These are phyloP conservation scores for Chlorella sp. DNA, from an alignment of 139 green algal species.

Conservation along the genomic window DNA sequence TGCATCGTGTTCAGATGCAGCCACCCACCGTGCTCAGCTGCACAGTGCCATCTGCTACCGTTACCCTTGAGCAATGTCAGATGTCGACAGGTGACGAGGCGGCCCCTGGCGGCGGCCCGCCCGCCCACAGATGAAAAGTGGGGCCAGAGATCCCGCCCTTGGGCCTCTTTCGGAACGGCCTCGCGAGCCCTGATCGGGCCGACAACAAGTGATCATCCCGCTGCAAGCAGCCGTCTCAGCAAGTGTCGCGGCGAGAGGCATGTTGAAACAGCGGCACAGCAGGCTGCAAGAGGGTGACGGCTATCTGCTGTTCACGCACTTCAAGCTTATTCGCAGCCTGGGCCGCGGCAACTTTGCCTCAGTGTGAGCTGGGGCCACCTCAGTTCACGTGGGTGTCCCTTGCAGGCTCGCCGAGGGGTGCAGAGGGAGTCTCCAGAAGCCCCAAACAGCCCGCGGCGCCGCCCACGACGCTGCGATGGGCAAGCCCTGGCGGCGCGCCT, in stretches of 20 bases:
- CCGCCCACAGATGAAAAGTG: too few species aligned
- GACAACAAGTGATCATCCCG: too few species aligned
- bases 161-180: too few species aligned
- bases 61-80: too few species aligned
- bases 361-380: constrained; percentile 4
- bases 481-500: neutral
- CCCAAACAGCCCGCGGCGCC: neutral
- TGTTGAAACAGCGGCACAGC: neutral
- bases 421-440: neutral
- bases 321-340: neutral
- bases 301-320: neutral
- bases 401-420: neutral
- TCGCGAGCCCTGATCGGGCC: too few species aligned
- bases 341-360: constrained; percentile 14
- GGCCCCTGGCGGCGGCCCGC: too few species aligned
- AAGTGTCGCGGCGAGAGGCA: neutral
- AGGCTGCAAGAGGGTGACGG: neutral
- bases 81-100: too few species aligned
- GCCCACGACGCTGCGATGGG: neutral
- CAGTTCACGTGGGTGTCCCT: neutral
- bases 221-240: too few species aligned
- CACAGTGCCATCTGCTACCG: too few species aligned
- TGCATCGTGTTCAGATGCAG: too few species aligned
- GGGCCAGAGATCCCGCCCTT: too few species aligned
- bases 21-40: too few species aligned